Evolutionary conservation across 2,329 filamentous ascomycete genomes (phyloP), one percentile per base, ranked within the genome.

Genomic region (Aspergillus pseudoviridinutans): DNA sequence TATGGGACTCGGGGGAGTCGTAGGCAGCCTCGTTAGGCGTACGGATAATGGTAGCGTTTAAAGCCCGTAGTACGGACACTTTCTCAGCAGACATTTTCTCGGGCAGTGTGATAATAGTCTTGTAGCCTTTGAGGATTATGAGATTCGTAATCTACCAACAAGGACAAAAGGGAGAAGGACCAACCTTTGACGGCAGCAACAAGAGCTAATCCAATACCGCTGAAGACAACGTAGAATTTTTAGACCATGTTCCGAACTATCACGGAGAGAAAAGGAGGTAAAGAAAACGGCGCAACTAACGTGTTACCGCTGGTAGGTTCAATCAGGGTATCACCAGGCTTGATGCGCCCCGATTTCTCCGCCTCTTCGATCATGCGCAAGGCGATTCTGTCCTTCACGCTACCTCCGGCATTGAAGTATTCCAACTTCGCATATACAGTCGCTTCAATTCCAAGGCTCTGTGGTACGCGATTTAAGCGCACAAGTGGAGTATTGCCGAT

Each of bases 31-130:
- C 91, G 35, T 92, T 99, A 25, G 94, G 94, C 3, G 94, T 99
- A 55, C 94, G 88, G 74, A 99, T 97, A 76, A 99, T 97, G 71
- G 95, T 97, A 46, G 94, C 94, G 63, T 93, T 93, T 53, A 99
- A 84, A 29, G 94, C 93, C 67, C 92, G 90, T 61, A 99, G 83
- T 28, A 99, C 94, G 2, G 93, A 89, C 42, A 99, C 94, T 78
- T 99, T 99, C 78, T 99, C 94, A 50, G 92, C 90, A 1, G 92
- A 97, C 94, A 99, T 99, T 82, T 99, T 99, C 79, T 99, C 94
- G 53, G 94, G 94, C 49, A 99, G 85, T 10, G 94, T 99, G 75
- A 99, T 99, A 78, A 99, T 97, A 44, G 92, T 95, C 78, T 93
- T 93, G 83, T 97, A 99, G 64, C 92, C 76, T 77, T 49, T 22